phyloP scores from a whole-genome alignment of 164 flowering plant species.

The Annona cherimola region DNA sequence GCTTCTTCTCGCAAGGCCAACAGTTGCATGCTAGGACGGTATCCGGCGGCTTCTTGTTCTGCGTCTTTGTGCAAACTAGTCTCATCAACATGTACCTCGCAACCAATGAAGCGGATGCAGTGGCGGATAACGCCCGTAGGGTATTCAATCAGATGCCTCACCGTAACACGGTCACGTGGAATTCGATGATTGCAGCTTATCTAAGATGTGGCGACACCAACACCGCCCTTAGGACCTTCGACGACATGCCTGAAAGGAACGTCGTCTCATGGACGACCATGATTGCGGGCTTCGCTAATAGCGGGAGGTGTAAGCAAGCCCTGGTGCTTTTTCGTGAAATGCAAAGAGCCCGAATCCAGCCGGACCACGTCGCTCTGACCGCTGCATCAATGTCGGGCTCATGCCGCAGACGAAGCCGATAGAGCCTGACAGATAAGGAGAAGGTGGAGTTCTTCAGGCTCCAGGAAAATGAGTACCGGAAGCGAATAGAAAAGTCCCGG shows the following conservation, averaged over 20 bases:
- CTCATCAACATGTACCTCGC: slow-evolving; percentile 49
- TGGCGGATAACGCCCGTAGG: slow-evolving; percentile 22
- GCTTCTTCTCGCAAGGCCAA: slow-evolving; percentile 37
- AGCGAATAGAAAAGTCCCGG: slow-evolving; percentile 70
- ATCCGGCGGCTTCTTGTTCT: slow-evolving; percentile 33
- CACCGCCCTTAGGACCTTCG: slow-evolving; percentile 35
- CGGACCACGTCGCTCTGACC: slow-evolving; percentile 49
- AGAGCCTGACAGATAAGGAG: slow-evolving; percentile 79
- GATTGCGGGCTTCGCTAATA: slow-evolving; percentile 47
- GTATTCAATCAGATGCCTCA: slow-evolving; percentile 46
- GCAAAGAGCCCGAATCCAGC: slow-evolving; percentile 31
- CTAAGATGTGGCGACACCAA: slow-evolving; percentile 32
- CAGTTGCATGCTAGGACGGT: slow-evolving; percentile 53
- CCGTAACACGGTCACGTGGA: slow-evolving; percentile 29
- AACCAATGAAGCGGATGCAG: slow-evolving; percentile 12
- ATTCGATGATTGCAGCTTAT: slow-evolving; percentile 34
- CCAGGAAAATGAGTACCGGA: slow-evolving; percentile 82
- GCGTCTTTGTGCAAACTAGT: slow-evolving; percentile 46
- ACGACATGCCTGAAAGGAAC: slow-evolving; percentile 66
- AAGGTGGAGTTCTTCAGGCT: slow-evolving; percentile 47
- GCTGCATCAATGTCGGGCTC: slow-evolving; percentile 89
- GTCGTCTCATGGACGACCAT: slow-evolving; percentile 69
- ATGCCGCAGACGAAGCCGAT: slow-evolving; percentile 69
- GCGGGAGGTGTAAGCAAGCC: slow-evolving; percentile 43
- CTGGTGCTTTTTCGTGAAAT: slow-evolving; percentile 39